Evolutionary conservation across 805 yeast genomes (phyloP).

Genomic region (Lachancea cidri): DNA sequence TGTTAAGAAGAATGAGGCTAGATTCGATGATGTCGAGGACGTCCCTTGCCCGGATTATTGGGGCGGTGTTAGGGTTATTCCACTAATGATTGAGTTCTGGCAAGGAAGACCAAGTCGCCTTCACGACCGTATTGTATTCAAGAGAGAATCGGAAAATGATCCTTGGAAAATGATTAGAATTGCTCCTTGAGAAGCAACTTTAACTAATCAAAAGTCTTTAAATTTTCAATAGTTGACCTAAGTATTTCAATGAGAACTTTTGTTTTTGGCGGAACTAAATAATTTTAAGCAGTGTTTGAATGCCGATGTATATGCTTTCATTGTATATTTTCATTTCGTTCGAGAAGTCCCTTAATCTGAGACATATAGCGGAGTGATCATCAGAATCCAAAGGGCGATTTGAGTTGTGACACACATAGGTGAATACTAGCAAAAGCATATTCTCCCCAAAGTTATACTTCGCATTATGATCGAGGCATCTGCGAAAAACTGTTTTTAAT

Average conservation of each 20-base stretch:
- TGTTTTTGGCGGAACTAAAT: neutral
- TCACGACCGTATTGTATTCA: conserved; percentile 81
- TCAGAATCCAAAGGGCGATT: neutral
- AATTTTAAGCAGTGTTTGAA: neutral
- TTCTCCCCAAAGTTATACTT: conserved; percentile 3
- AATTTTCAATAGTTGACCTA: too few relatives aligned
- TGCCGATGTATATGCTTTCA: conserved; percentile 4
- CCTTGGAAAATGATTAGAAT: conserved; percentile 65
- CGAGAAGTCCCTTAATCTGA: conserved; percentile 1
- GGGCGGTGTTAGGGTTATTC: conserved; percentile 91
- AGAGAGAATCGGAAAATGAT: conserved; percentile 46
- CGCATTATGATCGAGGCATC: neutral
- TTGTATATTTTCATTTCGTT: conserved; percentile 7
- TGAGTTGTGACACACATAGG: neutral
- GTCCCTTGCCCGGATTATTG: conserved; percentile 91
- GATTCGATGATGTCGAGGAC: conserved; percentile 56
- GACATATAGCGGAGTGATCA: neutral
- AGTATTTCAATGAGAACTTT: neutral
- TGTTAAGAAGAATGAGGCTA: conserved; percentile 43
- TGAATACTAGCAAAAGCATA: conserved; percentile 5
- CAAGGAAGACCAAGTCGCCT: conserved; percentile 88
- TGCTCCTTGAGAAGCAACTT: conserved; percentile 48
- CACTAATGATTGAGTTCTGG: conserved; percentile 93
- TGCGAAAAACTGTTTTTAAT: neutral
- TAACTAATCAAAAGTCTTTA: neutral